These are phyloP conservation scores for Torulaspora pretoriensis DNA, from an alignment of 1,139 yeast species.

Conservation along the genomic window DNA sequence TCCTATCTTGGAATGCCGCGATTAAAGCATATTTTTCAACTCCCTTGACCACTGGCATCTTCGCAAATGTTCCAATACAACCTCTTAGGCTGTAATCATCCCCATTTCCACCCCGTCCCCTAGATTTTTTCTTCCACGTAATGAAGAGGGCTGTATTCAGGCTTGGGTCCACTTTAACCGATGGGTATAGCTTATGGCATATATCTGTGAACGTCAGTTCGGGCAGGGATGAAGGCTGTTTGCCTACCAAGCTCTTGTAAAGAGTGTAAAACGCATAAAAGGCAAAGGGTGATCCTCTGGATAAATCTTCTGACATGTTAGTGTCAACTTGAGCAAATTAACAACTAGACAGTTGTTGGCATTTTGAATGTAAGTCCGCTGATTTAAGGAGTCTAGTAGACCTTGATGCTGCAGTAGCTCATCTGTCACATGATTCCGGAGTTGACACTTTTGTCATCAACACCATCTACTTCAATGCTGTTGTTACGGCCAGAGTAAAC, in stretches of 20 bases:
- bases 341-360: background rate
- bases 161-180: conserved; percentile 9
- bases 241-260: conserved; percentile 18
- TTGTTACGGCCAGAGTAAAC: too few relatives aligned
- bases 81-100: conserved; percentile 57
- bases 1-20: conserved; percentile 70
- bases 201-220: conserved; percentile 18
- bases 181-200: conserved; percentile 20
- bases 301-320: conserved; percentile 11
- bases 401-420: background rate
- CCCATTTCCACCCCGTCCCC: conserved; percentile 3
- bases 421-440: background rate
- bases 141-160: conserved; percentile 64
- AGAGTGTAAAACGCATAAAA: conserved; percentile 35
- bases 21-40: conserved; percentile 58
- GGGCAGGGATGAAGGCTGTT: background rate
- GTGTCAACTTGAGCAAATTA: background rate
- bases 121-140: conserved; percentile 65
- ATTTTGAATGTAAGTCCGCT: too few relatives aligned
- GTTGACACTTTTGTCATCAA: too few relatives aligned
- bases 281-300: conserved; percentile 30
- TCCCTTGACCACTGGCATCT: conserved; percentile 50
- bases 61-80: conserved; percentile 83
- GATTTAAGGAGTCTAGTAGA: background rate
- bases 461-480: too few relatives aligned